phyloP scores from a whole-genome alignment of 2,329 filamentous ascomycete genomes.

The Gliomastix tumulicola region DNA sequence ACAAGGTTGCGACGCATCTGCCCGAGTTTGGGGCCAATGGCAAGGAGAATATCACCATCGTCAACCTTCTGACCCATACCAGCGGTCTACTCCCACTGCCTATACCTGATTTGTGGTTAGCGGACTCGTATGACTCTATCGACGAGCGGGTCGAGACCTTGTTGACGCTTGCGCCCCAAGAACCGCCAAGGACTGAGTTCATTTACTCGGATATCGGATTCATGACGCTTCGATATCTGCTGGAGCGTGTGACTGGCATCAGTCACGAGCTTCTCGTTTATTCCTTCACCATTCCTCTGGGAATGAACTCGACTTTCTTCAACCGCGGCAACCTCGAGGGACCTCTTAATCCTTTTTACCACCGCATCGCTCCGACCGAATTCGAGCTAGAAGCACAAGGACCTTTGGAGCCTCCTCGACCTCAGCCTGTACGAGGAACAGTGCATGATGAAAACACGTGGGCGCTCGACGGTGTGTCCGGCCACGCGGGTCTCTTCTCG shows the following conservation, averaged over 20 bases:
- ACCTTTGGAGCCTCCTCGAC: conserved; percentile 18
- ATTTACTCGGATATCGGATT: conserved; percentile 26
- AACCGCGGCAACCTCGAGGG: conserved; percentile 22
- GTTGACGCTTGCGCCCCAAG: conserved; percentile 13
- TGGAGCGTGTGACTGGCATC: conserved; percentile 17
- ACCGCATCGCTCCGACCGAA: conserved; percentile 19
- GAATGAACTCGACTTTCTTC: conserved; percentile 22
- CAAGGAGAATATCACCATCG: conserved; percentile 22
- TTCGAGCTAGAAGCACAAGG: conserved; percentile 21
- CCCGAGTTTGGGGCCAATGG: conserved; percentile 21
- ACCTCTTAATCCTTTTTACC: conserved; percentile 10
- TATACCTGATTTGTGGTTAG: conserved; percentile 12
- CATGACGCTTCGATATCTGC: conserved; percentile 19
- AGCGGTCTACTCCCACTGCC: conserved; percentile 22
- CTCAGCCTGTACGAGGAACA: conserved; percentile 27
- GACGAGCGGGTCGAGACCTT: conserved; percentile 14
- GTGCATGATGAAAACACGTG: conserved; percentile 28
- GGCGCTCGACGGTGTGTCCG: conserved; percentile 21
- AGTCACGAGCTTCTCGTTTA: conserved; percentile 15
- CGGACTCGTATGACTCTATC: conserved; percentile 10
- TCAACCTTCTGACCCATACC: conserved; percentile 22
- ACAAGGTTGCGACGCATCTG: conserved; percentile 19
- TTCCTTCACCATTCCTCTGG: conserved; percentile 14
- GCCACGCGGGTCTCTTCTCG: conserved; percentile 26
- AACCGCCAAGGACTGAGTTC: conserved; percentile 16